Evolutionary conservation across 352 stramenopile genomes (phyloP).

Genomic region (Thalassiosira hispida): DNA sequence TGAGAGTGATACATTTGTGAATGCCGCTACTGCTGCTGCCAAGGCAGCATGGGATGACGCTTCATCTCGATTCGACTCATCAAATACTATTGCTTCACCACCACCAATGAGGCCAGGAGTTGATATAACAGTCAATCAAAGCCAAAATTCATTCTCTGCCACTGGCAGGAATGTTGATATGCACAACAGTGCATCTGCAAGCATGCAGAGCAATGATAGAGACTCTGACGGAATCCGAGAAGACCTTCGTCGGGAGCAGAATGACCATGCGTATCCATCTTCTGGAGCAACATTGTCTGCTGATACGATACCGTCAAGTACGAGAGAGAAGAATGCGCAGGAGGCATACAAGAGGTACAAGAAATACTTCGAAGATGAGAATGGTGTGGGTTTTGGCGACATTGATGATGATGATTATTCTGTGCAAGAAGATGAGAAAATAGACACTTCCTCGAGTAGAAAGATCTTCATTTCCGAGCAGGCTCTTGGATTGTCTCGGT

Average conservation of each 20-base stretch:
- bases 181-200: background rate
- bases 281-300: no score
- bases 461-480: constrained; percentile 25
- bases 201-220: background rate
- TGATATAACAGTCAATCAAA: no score
- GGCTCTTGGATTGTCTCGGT: constrained; percentile 18
- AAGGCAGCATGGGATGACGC: background rate
- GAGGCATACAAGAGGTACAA: constrained; percentile 10
- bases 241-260: no score
- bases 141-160: no score
- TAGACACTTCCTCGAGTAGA: background rate
- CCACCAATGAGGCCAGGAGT: no score
- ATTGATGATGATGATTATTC: background rate
- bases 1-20: background rate
- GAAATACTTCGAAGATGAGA: constrained; percentile 4
- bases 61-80: background rate
- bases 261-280: no score
- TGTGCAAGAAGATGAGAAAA: background rate
- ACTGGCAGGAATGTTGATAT: no score
- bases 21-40: background rate
- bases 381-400: background rate
- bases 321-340: background rate
- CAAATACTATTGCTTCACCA: background rate
- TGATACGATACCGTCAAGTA: background rate
- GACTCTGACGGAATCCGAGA: no score